Conservation (phyloP, 2,329 filamentous ascomycete genomes). For the Alternaria sp. region DNA sequence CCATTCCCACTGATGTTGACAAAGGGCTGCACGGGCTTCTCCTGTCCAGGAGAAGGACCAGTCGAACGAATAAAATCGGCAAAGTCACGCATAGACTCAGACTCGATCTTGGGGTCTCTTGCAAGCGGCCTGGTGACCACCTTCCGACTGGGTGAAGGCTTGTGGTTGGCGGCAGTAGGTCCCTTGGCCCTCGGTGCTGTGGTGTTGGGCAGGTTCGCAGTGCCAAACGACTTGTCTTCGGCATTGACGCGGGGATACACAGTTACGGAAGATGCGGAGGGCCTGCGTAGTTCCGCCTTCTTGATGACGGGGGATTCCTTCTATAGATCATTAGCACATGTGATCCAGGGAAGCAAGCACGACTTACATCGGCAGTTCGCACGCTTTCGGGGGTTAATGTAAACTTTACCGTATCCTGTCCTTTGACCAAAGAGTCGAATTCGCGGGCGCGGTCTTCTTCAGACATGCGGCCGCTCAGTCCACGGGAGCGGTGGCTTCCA, state of each 20-base stretch:
- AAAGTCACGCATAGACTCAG: constrained; percentile 80
- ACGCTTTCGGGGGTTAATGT: constrained; percentile 57
- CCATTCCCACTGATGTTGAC: constrained; percentile 30
- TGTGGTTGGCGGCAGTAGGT: constrained; percentile 22
- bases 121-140: constrained; percentile 53
- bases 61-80: constrained; percentile 89
- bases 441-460: constrained; percentile 50
- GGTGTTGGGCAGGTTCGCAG: constrained; percentile 32
- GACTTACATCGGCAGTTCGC: constrained; percentile 53
- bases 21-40: constrained; percentile 44
- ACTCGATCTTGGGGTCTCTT: constrained; percentile 74
- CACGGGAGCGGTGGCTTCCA: constrained; percentile 37
- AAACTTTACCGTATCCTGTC: constrained; percentile 58
- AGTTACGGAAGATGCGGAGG: constrained; percentile 33
- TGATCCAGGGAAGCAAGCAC: background rate
- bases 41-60: constrained; percentile 59
- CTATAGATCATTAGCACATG: constrained; percentile 20
- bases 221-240: constrained; percentile 36
- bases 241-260: constrained; percentile 42
- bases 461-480: constrained; percentile 42
- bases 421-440: constrained; percentile 56
- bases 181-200: constrained; percentile 30
- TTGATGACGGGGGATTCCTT: constrained; percentile 32
- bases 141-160: constrained; percentile 34
- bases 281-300: constrained; percentile 24